Conservation (phyloP, 108 stramenopile genomes). For the Cylindrotheca fusiformis region DNA sequence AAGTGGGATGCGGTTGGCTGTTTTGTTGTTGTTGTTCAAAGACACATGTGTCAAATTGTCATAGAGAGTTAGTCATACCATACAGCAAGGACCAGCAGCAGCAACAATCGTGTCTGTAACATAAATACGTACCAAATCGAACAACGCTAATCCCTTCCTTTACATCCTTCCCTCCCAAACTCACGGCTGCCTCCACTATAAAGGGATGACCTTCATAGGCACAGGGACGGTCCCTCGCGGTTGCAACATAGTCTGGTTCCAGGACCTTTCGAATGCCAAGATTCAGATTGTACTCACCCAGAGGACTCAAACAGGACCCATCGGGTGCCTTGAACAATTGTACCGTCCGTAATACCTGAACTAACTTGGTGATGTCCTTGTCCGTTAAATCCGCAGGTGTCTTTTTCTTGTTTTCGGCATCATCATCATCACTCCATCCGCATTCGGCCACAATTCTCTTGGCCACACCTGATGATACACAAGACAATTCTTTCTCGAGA, state of each 20-base stretch:
- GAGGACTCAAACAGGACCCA: slow-evolving; percentile 86
- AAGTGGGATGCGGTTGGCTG: slow-evolving; percentile 96
- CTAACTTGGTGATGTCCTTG: slow-evolving; percentile 78
- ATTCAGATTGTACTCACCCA: slow-evolving; percentile 97
- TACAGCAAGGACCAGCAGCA: no score
- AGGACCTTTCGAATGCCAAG: slow-evolving; percentile 94
- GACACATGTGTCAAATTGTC: no score
- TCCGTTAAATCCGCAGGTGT: slow-evolving; percentile 54
- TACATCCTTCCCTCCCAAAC: slow-evolving; percentile 88
- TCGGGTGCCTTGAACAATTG: slow-evolving; percentile 89
- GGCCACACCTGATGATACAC: slow-evolving; percentile 61
- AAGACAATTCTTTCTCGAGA: slow-evolving; percentile 67
- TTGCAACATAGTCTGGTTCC: slow-evolving; percentile 86
- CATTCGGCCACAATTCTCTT: slow-evolving; percentile 63
- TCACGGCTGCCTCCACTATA: slow-evolving; percentile 94
- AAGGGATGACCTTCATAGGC: slow-evolving; percentile 96
- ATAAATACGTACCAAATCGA: no score
- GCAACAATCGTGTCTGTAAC: no score
- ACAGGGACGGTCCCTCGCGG: slow-evolving; percentile 64
- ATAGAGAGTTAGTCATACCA: no score
- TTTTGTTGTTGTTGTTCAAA: no score
- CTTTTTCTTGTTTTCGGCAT: no score
- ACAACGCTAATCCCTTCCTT: slow-evolving; percentile 92
- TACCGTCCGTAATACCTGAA: slow-evolving; percentile 77
- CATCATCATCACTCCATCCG: slow-evolving; percentile 46